Evolutionary conservation across 768 basidiomycete species (phyloP), one percentile per base, ranked within the genome.

Genomic region (Leucocoprinus birnbaumii): DNA sequence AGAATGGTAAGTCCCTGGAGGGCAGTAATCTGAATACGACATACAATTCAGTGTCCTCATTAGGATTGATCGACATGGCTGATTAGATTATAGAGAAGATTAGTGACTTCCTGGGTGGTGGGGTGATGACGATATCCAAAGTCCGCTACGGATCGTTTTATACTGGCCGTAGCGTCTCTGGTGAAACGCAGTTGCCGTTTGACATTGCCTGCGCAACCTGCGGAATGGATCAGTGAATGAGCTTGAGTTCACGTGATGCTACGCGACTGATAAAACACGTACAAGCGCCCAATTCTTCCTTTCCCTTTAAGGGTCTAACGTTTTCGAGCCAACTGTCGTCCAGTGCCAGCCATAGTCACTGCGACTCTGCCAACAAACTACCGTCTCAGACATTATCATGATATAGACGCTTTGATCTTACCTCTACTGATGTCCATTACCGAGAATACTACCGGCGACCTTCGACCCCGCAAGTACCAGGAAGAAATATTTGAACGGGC

Each of bases 41-140:
- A 71, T 68, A 95, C 94, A 98, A 97, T 80, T 98, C 94, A 2
- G 94, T 96, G 68, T 98, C 94, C 75, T 96, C 90, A 77, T 94
- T 79, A 26, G 89, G 81, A 66, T 94, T 92, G 51, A 88, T 70
- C 5, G 86, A 72, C 87, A 89, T 86, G 50, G n/a, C 38, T 53
- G 44, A 24, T 41, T 51, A 55, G 57, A 58, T 56, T 38, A 35
- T 11, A 18, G 9, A 21, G 10, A n/a, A 2, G 27, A 35, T 35
- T 38, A 27, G 27, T 13, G 40, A 16, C 13, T 14, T 31, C 31
- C 40, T 41, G 18, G 40, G 5, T 4, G n/a, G 40, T 47, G 27
- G 26, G 46, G n/a, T n/a, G n/a, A n/a, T n/a, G n/a, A 5, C 10
- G 10, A 31, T 2, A 27, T n/a, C 13, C 13, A 25, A 31, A 26